A percentile compares a stretch with the other conserved stretches of the same genome.
phyloP scores from a whole-genome alignment of 176 grass and related monocot genomes.

The Ananas comosus region DNA sequence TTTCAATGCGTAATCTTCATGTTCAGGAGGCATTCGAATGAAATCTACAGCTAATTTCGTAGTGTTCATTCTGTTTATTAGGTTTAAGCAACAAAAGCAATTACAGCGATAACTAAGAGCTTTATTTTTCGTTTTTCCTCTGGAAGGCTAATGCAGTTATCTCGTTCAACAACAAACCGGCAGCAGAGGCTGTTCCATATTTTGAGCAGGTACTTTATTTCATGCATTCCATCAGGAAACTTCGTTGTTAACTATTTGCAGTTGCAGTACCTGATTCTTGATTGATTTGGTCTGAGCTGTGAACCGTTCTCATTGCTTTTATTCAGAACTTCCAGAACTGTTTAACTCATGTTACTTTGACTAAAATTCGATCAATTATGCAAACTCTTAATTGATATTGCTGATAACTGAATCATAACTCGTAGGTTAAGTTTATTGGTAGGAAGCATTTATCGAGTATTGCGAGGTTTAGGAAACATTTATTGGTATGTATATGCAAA shows the following conservation, averaged over 20 bases:
- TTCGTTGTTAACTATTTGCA: background rate
- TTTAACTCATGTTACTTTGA: background rate
- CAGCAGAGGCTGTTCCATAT: slow-evolving; percentile 88
- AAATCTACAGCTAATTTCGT: background rate
- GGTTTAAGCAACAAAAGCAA: background rate
- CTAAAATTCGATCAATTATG: too few species aligned
- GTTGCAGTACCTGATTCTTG: background rate
- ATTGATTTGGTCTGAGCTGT: background rate
- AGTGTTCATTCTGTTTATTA: background rate
- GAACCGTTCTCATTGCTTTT: background rate
- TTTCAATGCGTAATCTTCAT: background rate
- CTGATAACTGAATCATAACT: too few species aligned
- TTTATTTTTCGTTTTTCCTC: slow-evolving; percentile 23
- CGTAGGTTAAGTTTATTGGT: too few species aligned
- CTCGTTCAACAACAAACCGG: slow-evolving; percentile 89
- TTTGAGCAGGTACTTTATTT: slow-evolving; percentile 68
- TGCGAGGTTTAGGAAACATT: too few species aligned
- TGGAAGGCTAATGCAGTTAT: slow-evolving; percentile 83
- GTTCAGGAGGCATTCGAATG: background rate
- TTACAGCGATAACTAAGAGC: slow-evolving; percentile 6
- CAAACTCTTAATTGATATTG: too few species aligned
- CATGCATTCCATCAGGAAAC: background rate
- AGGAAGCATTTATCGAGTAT: too few species aligned
- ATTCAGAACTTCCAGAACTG: background rate
- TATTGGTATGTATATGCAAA: too few species aligned